A percentile compares a stretch with the other conserved stretches of the same genome.
Evolutionary conservation across 495 filamentous ascomycete genomes (phyloP).

Genomic region (Tetracladium setigerum): DNA sequence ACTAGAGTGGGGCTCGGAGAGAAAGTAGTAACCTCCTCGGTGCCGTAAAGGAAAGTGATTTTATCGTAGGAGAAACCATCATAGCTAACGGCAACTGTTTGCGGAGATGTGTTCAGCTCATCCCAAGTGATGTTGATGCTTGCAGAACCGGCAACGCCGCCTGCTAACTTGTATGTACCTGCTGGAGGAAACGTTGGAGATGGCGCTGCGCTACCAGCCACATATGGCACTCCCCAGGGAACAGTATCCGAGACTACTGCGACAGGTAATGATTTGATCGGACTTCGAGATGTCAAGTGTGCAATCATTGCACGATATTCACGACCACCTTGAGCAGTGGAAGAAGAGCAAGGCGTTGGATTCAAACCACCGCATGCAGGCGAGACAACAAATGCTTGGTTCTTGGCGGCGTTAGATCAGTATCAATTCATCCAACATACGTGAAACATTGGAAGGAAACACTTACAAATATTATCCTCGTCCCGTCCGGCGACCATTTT

Average conservation of each 20-base stretch:
- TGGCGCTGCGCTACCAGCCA: slow-evolving; percentile 5
- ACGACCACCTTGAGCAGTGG: slow-evolving; percentile 6
- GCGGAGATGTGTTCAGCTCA: not conserved
- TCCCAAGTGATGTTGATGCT: not conserved
- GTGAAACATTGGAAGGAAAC: no score
- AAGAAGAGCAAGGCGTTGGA: slow-evolving; percentile 9
- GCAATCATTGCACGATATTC: slow-evolving; percentile 7
- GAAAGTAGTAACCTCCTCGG: slow-evolving; percentile 6
- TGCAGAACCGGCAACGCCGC: not conserved
- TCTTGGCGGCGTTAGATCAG: no score
- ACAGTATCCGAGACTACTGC: slow-evolving; percentile 5
- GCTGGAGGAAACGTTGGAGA: not conserved
- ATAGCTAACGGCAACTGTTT: slow-evolving; percentile 7
- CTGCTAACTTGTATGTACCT: slow-evolving; percentile 7
- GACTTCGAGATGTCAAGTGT: slow-evolving; percentile 11
- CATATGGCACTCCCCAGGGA: slow-evolving; percentile 12
- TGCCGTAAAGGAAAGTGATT: slow-evolving; percentile 8
- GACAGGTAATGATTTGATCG: not conserved
- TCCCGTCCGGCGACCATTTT: slow-evolving; percentile 15
- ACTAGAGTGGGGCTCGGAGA: slow-evolving; percentile 1
- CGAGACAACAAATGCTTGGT: slow-evolving; percentile 1
- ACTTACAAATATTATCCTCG: slow-evolving; percentile 13
- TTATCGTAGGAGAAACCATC: slow-evolving; percentile 9
- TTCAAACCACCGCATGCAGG: slow-evolving; percentile 7
- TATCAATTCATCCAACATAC: no score